Base-by-base conservation (phyloP, 257 asterid genomes). In the Salvia rosmarinus region DNA sequence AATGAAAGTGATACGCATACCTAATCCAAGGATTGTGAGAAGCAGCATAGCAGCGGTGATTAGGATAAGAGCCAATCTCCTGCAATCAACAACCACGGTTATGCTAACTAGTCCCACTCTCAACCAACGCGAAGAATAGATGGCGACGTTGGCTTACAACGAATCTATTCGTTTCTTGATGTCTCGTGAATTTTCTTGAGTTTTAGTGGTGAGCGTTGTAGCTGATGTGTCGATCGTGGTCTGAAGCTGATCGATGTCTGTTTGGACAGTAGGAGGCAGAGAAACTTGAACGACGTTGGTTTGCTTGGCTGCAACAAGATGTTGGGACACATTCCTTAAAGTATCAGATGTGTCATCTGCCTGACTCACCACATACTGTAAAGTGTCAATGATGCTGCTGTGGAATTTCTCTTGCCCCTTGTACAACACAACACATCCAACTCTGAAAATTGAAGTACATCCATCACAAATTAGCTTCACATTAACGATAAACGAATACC, bases 301-400 rank as follows among this genome's bases (percentile, higher is more conserved):
- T 66, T 82, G 88, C 80, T 87, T 90, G 58, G 98, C 98, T 10
- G 96, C 88, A 9, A 89, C 77, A n/a, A 92, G 90, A 87, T 78
- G 88, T 30, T 77, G 89, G 0, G 98, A 92, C 46, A 92, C 90
- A 23, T 85, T 79, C 79, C 83, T 81, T 23, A 92, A 87, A 56
- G 55, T 84, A 59, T 64, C 82, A 10, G 87, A 83, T 0, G 95
- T 92, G 52, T 35, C 71, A 57, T 88, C 89, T 6, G 97, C 97
- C 84, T 88, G 91, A 63, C 79, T 56, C 63, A 82, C 88, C 23
- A 90, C 87, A 71, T 87, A 87, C 25, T 71, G 80, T 82, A 90
- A 60, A 23, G 90, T 86, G 59, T 81, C 80, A 9, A 71, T 47
- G 0, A 83, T 85, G 52, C 86, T 87, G 68, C 81, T 78, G 57